Percentiles rank a stretch among this genome's conserved stretches.
Evolutionary conservation across 768 basidiomycete genomes (phyloP).

Genomic region (Mycena metata): DNA sequence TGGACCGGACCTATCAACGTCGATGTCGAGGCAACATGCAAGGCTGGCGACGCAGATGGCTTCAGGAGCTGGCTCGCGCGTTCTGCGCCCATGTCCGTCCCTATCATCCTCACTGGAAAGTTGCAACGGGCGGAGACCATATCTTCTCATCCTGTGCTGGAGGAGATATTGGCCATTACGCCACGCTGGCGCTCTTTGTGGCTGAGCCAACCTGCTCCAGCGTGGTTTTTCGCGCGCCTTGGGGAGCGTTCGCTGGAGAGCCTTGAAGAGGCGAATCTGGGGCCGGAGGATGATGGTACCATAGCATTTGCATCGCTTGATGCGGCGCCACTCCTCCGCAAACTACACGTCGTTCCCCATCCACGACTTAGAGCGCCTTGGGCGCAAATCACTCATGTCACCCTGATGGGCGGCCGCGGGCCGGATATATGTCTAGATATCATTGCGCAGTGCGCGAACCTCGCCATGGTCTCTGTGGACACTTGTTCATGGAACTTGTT

Average conservation of each 20-base stretch:
- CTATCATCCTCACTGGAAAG: neutral
- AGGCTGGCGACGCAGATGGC: neutral
- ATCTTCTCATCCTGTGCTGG: neutral
- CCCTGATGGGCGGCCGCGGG: neutral
- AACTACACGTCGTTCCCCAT: neutral
- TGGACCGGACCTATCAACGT: neutral
- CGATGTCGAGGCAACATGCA: neutral
- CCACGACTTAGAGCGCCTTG: neutral
- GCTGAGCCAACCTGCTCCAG: neutral
- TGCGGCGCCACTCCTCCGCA: neutral
- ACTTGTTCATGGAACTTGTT: neutral
- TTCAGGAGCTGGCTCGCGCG: neutral
- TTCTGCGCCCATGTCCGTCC: neutral
- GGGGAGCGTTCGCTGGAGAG: neutral
- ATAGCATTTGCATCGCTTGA: neutral
- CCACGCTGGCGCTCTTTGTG: neutral
- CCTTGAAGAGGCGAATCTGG: neutral
- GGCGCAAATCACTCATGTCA: neutral
- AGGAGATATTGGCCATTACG: neutral
- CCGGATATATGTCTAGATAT: neutral
- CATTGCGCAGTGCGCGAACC: neutral
- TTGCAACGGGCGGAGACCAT: neutral
- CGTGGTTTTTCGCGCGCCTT: neutral
- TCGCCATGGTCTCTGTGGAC: neutral
- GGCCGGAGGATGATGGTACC: neutral